These are phyloP conservation scores for Rhizoclosmatium globosum DNA, from an alignment of 192 early-diverging fungal genomes.

Conservation along the genomic window DNA sequence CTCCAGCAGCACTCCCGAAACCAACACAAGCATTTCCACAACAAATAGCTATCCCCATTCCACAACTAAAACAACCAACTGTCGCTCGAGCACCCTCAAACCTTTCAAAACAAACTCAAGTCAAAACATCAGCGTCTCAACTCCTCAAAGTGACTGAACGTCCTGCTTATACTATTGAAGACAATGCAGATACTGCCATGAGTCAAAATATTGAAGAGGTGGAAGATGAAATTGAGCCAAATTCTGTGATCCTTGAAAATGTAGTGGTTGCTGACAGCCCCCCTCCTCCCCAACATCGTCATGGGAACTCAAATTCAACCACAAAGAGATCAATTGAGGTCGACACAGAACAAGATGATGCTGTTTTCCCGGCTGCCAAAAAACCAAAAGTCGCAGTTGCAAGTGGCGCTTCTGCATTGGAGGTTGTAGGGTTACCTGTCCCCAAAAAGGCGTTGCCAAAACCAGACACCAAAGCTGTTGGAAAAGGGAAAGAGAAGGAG, in stretches of 20 bases:
- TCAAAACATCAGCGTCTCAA: neutral
- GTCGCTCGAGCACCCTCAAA: neutral
- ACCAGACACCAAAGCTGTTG: neutral
- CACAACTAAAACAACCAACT: neutral
- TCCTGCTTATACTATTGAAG: constrained; percentile 3
- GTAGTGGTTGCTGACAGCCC: neutral
- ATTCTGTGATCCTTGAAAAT: neutral
- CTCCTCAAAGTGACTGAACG: constrained; percentile 1
- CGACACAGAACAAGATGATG: no score
- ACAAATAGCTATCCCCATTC: neutral
- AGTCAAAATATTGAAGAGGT: neutral
- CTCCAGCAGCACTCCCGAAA: neutral
- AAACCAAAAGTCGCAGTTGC: neutral
- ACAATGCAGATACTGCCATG: neutral
- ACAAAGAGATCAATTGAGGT: no score
- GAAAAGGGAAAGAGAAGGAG: neutral
- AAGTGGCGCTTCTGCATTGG: neutral
- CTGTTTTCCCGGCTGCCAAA: neutral
- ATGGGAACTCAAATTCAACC: no score
- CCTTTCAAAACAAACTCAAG: no score
- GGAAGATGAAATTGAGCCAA: neutral
- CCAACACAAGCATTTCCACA: neutral
- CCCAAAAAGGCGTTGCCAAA: neutral
- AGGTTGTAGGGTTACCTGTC: neutral
- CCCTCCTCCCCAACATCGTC: no score